These are phyloP conservation scores for Monilinia laxa DNA, from an alignment of 2,329 filamentous ascomycete genomes.

Conservation along the genomic window DNA sequence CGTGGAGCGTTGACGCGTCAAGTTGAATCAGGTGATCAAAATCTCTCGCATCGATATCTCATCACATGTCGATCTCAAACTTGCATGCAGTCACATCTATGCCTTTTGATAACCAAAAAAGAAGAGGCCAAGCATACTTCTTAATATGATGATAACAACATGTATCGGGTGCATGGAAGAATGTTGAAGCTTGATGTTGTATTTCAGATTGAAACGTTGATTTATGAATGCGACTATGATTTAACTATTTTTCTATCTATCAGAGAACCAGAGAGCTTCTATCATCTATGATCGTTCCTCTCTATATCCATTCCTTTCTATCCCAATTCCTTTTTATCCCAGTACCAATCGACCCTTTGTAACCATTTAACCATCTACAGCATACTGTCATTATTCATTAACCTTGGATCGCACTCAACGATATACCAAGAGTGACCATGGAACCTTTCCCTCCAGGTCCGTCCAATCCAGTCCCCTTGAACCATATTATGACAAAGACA, in stretches of 20 bases:
- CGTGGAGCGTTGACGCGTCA: background rate
- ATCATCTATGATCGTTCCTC: too few relatives aligned
- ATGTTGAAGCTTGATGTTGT: too few relatives aligned
- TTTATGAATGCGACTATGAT: too few relatives aligned
- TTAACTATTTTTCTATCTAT: too few relatives aligned
- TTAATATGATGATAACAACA: too few relatives aligned
- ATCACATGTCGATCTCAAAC: background rate
- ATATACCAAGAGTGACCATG: background rate
- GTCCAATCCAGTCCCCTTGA: background rate
- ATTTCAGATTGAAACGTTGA: too few relatives aligned
- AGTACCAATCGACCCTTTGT: background rate
- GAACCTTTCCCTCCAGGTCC: too few relatives aligned
- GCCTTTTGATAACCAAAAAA: too few relatives aligned
- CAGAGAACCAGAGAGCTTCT: too few relatives aligned
- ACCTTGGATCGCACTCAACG: background rate
- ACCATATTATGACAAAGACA: background rate
- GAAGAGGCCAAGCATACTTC: too few relatives aligned
- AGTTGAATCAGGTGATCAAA: constrained; percentile 1
- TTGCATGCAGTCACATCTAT: too few relatives aligned
- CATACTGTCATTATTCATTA: background rate
- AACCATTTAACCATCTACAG: background rate
- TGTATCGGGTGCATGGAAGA: too few relatives aligned
- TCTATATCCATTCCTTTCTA: background rate
- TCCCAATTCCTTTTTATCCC: background rate
- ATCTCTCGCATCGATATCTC: background rate